Evolutionary conservation across 2,329 filamentous ascomycete species (phyloP).

Genomic region (Fusarium brevicatenulatum): DNA sequence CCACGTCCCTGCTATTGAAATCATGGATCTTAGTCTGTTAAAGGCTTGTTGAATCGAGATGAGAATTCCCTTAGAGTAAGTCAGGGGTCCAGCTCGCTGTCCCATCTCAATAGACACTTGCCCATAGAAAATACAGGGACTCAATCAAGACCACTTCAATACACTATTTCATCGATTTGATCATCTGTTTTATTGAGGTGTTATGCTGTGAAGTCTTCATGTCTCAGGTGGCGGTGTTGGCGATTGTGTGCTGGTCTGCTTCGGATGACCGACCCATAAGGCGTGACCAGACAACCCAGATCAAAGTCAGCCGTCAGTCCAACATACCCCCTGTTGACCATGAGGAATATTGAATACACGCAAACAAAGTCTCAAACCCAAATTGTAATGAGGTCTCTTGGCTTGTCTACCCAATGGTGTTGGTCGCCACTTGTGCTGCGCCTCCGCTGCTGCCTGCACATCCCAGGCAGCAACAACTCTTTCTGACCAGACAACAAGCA

Average conservation of each 20-base stretch:
- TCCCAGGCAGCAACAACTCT: neutral
- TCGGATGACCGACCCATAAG: neutral
- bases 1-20: neutral
- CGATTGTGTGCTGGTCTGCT: accelerated
- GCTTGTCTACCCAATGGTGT: neutral
- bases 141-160: accelerated
- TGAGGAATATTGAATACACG: too few species aligned
- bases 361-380: accelerated
- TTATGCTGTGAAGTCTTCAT: accelerated
- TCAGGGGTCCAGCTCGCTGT: neutral
- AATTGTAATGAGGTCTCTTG: neutral
- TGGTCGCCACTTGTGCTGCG: neutral
- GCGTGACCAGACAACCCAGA: accelerated
- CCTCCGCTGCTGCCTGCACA: neutral
- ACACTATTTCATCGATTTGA: neutral
- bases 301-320: accelerated
- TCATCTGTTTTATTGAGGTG: accelerated
- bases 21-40: too few species aligned
- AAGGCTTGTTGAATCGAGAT: too few species aligned
- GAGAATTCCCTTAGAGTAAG: neutral
- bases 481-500: neutral
- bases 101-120: neutral
- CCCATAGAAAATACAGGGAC: accelerated
- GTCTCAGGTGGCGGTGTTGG: too few species aligned
- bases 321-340: too few species aligned